Percentiles rank a stretch among this genome's conserved stretches.
These are phyloP conservation scores for Trichoderma gamsii DNA, from an alignment of 495 filamentous ascomycete genomes.

Conservation along the genomic window DNA sequence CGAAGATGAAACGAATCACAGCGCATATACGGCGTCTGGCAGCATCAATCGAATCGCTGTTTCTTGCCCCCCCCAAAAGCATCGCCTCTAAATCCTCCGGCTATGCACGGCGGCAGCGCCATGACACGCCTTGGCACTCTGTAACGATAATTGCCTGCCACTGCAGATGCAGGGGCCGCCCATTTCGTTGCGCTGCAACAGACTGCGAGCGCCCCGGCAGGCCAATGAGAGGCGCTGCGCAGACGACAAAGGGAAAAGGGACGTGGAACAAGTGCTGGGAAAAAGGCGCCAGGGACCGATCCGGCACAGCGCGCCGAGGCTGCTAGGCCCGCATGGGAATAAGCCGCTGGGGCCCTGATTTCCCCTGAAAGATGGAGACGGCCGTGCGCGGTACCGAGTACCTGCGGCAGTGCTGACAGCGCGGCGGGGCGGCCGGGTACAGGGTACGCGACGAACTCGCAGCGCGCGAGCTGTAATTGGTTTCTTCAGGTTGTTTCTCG, in stretches of 20 bases:
- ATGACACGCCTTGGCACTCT: not conserved
- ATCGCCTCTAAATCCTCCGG: not conserved
- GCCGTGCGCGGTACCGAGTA: not conserved
- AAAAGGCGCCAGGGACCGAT: conserved; percentile 8
- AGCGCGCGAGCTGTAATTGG: not conserved
- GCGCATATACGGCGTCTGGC: no score
- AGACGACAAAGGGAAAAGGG: not conserved
- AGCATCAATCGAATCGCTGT: no score
- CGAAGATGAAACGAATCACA: no score
- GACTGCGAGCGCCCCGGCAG: no score
- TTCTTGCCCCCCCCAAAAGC: no score
- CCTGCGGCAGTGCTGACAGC: not conserved
- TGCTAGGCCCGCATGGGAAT: not conserved
- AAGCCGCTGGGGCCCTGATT: not conserved
- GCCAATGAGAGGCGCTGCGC: no score
- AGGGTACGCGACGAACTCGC: not conserved
- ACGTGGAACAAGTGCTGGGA: not conserved
- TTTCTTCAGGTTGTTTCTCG: not conserved
- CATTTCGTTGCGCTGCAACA: not conserved
- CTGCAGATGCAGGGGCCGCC: conserved; percentile 8
- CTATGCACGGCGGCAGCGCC: conserved; percentile 1
- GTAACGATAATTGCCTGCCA: not conserved
- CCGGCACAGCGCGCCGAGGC: conserved; percentile 13
- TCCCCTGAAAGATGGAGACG: conserved; percentile 13
- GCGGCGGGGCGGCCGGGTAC: not conserved